Percentiles rank a stretch among this genome's conserved stretches.
Conservation (phyloP, 176 grass and related monocot genomes). For the Ananas comosus region DNA sequence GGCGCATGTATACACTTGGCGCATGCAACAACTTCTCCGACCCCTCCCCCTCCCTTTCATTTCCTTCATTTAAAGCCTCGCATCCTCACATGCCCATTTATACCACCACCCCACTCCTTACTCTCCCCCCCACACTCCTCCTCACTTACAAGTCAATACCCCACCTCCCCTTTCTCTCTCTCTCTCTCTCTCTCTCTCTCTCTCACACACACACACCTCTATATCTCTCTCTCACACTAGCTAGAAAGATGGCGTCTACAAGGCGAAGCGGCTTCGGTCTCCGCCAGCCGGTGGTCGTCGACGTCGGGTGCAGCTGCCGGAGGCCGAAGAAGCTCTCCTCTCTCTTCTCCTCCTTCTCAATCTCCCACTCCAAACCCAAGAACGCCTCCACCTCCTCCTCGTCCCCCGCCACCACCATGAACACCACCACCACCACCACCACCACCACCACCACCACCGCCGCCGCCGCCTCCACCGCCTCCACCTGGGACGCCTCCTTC, state of each 20-base stretch:
- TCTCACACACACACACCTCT: no score
- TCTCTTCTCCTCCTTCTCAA: constrained; percentile 35
- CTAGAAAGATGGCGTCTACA: constrained; percentile 13
- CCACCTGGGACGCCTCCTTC: background rate
- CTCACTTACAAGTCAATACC: constrained; percentile 18
- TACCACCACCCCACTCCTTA: constrained; percentile 3
- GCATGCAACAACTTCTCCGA: background rate
- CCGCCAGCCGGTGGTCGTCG: constrained; percentile 74
- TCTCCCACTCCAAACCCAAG: constrained; percentile 29
- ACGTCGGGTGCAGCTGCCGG: constrained; percentile 95
- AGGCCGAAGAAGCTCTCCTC: constrained; percentile 50
- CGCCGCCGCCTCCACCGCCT: background rate
- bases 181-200: background rate
- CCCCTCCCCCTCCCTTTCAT: constrained; percentile 38
- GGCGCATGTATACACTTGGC: background rate
- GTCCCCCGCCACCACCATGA: constrained; percentile 49
- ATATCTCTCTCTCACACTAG: background rate
- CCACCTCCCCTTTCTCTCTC: background rate
- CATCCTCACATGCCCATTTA: constrained; percentile 16
- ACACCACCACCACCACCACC: constrained; percentile 45
- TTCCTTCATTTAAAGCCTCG: constrained; percentile 9
- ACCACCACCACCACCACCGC: background rate
- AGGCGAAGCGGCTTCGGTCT: constrained; percentile 35
- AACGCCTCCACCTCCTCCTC: constrained; percentile 31
- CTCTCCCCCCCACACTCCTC: constrained; percentile 26